Evolutionary conservation across 148 eudicot species (phyloP).

Genomic region (Diospyros kaki): DNA sequence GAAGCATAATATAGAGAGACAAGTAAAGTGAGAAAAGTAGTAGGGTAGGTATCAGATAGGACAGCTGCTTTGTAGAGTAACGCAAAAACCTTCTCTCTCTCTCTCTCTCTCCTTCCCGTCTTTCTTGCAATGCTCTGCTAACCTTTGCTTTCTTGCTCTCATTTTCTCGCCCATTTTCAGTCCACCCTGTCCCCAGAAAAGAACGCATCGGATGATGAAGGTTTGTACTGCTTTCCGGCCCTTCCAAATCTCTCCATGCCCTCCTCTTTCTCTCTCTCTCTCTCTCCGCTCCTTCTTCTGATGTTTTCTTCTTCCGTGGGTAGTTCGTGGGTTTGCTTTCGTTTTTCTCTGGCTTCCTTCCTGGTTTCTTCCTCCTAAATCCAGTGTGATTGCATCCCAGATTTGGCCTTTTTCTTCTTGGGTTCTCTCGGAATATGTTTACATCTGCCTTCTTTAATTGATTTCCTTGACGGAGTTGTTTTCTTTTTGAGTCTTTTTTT

Average conservation of each 20-base stretch:
- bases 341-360: neutral
- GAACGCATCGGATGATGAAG: neutral
- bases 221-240: neutral
- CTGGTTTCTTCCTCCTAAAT: neutral
- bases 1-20: conserved; percentile 8
- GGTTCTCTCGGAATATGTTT: neutral
- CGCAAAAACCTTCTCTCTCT: neutral
- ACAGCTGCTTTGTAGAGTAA: conserved; percentile 37
- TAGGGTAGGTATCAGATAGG: conserved; percentile 43
- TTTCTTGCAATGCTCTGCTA: neutral
- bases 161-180: conserved; percentile 13
- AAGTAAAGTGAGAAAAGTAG: conserved; percentile 18
- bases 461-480: conserved; percentile 2
- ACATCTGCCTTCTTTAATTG: conserved; percentile 13
- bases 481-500: conserved; percentile 12
- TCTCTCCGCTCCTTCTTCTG: neutral
- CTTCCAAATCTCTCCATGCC: neutral
- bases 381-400: neutral
- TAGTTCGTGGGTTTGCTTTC: neutral
- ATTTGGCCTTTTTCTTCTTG: neutral
- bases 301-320: neutral
- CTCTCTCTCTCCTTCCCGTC: conserved; percentile 16
- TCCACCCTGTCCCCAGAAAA: neutral
- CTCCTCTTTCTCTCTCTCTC: neutral
- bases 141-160: conserved; percentile 8